Evolutionary conservation across 2,329 filamentous ascomycete genomes (phyloP).

Genomic region (Chalaropsis thielavioides): DNA sequence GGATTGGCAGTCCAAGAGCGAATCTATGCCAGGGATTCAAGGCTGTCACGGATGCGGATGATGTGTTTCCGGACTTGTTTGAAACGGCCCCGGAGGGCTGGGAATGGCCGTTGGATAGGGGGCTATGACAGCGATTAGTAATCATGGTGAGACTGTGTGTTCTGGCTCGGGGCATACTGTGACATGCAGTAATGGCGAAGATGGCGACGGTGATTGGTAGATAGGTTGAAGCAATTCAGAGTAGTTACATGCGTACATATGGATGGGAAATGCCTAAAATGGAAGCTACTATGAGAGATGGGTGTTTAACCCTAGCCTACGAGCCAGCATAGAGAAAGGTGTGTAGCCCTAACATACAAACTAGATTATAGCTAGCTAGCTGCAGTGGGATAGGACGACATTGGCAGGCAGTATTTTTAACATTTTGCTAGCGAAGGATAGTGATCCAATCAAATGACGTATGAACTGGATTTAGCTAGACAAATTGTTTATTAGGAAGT

Average conservation of each 20-base stretch:
- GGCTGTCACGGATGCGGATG: neutral
- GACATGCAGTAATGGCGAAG: too few relatives aligned
- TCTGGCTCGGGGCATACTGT: too few relatives aligned
- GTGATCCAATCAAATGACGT: neutral
- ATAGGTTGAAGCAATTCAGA: neutral
- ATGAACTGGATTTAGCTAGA: neutral
- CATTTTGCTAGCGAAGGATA: neutral
- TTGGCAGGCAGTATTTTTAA: neutral
- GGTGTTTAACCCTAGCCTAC: neutral
- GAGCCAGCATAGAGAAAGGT: too few relatives aligned
- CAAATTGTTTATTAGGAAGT: neutral
- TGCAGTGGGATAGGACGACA: conserved; percentile 5
- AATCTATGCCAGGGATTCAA: too few relatives aligned
- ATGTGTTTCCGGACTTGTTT: neutral
- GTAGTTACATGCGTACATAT: neutral
- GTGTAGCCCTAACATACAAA: neutral
- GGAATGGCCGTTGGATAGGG: neutral
- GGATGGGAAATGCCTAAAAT: neutral
- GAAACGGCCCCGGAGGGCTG: neutral
- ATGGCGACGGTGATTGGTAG: neutral
- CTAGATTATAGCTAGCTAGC: neutral
- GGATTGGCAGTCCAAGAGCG: neutral
- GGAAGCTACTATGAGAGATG: neutral
- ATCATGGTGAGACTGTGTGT: neutral
- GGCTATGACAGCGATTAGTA: neutral